Evolutionary conservation across 2,329 filamentous ascomycete species (phyloP).

Genomic region (Setomelanomma holmii): DNA sequence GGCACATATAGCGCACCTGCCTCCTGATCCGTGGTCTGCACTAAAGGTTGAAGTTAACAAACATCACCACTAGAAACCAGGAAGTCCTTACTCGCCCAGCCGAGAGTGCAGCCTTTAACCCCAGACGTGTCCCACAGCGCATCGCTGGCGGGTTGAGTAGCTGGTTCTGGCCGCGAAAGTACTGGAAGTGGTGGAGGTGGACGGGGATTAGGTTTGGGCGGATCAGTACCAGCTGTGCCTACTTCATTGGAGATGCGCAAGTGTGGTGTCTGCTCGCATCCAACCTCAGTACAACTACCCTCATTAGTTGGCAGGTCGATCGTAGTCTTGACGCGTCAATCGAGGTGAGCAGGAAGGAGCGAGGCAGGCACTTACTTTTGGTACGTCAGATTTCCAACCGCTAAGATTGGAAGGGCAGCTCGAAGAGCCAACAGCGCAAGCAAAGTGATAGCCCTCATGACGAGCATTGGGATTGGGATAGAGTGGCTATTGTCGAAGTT

Average conservation of each 20-base stretch:
- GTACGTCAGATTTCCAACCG: not conserved
- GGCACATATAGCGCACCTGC: constrained; percentile 15
- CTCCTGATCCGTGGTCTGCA: constrained; percentile 14
- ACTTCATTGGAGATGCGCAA: not conserved
- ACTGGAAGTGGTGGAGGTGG: constrained; percentile 15
- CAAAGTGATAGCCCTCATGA: not conserved
- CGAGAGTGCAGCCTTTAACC: constrained; percentile 19
- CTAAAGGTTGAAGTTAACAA: not conserved
- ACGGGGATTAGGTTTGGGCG: not conserved
- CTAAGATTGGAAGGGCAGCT: not conserved
- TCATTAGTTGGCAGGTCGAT: not conserved
- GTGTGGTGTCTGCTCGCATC: not conserved
- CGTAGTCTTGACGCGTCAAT: not conserved
- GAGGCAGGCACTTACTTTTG: not conserved
- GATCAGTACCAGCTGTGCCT: not conserved
- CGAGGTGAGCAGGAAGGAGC: not conserved
- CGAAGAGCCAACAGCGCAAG: not conserved
- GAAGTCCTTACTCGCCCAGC: constrained; percentile 8
- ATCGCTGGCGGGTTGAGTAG: constrained; percentile 10
- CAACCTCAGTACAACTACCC: not conserved
- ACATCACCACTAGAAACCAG: not conserved
- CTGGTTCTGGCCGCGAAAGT: constrained; percentile 5
- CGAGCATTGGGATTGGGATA: not conserved
- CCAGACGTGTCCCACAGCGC: constrained; percentile 12
- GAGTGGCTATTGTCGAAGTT: not conserved